Evolutionary conservation across 2,329 filamentous ascomycete genomes (phyloP).

Genomic region (Colletotrichum neosansevieriae): DNA sequence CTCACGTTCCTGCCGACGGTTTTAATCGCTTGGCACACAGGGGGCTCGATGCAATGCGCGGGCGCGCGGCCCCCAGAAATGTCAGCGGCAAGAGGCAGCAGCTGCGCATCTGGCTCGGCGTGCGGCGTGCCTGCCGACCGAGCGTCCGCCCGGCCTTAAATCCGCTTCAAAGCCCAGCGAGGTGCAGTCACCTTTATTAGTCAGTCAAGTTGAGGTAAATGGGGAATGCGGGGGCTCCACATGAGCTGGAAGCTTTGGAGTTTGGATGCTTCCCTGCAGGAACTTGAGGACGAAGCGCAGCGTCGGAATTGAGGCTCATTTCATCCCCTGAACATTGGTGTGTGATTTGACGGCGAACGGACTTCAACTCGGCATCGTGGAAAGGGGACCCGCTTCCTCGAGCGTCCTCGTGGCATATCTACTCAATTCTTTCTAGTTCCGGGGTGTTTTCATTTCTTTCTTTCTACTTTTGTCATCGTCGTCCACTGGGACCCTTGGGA

Average conservation of each 20-base stretch:
- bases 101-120: too few relatives aligned
- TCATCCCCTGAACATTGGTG: too few relatives aligned
- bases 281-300: constrained; percentile 4
- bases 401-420: constrained; percentile 28
- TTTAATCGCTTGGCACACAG: constrained; percentile 37
- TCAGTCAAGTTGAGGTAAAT: neutral
- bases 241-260: constrained; percentile 29
- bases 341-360: too few relatives aligned
- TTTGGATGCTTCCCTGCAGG: constrained; percentile 34
- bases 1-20: constrained; percentile 35
- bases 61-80: constrained; percentile 9
- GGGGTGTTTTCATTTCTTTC: constrained; percentile 26
- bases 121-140: too few relatives aligned
- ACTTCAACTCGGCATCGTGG: too few relatives aligned
- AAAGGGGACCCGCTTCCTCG: constrained; percentile 1
- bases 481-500: constrained; percentile 67
- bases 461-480: constrained; percentile 53
- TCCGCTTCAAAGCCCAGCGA: neutral
- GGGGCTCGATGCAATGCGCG: constrained; percentile 24
- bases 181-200: neutral
- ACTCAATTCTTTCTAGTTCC: constrained; percentile 34
- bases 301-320: neutral
- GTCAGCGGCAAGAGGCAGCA: neutral
- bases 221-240: constrained; percentile 35
- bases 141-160: too few relatives aligned